These are phyloP conservation scores for Exophiala viscosa DNA, from an alignment of 2,329 filamentous ascomycete genomes.

Conservation along the genomic window DNA sequence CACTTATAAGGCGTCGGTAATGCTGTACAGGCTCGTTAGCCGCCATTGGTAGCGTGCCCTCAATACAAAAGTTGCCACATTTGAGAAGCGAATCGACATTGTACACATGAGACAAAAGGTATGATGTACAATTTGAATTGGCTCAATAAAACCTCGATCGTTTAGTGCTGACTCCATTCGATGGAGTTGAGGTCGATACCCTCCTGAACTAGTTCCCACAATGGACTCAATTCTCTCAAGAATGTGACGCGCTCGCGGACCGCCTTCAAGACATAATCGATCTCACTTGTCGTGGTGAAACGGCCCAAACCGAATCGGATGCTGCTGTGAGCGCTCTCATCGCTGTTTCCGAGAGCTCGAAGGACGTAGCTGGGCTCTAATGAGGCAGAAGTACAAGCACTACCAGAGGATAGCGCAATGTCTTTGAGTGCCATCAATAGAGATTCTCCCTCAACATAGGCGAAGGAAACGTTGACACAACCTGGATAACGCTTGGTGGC, in stretches of 20 bases:
- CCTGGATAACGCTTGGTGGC: slow-evolving; percentile 82
- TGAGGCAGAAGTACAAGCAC: slow-evolving; percentile 94
- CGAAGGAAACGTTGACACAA: slow-evolving; percentile 97
- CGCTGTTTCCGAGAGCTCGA: slow-evolving; percentile 87
- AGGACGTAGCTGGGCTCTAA: slow-evolving; percentile 95
- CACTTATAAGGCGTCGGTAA: slow-evolving; percentile 8
- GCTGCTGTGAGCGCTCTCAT: slow-evolving; percentile 96
- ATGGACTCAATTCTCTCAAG: slow-evolving; percentile 85
- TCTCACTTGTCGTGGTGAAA: slow-evolving; percentile 91
- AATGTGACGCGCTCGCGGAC: slow-evolving; percentile 88
- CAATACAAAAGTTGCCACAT: background rate
- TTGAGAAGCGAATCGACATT: background rate
- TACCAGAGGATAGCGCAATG: slow-evolving; percentile 93
- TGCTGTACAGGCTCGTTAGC: background rate
- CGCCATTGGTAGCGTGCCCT: background rate
- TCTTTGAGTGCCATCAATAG: slow-evolving; percentile 98
- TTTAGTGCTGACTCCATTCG: slow-evolving; percentile 94
- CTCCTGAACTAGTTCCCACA: slow-evolving; percentile 98
- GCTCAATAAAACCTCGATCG: background rate
- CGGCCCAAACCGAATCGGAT: slow-evolving; percentile 96
- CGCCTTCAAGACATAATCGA: slow-evolving; percentile 95
- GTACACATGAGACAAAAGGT: background rate
- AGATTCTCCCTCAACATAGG: slow-evolving; percentile 96
- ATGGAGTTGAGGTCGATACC: slow-evolving; percentile 94
- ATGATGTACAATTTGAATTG: slow-evolving; percentile 8